phyloP scores from a whole-genome alignment of 176 grass and related monocot species.

The Paspalum notatum region DNA sequence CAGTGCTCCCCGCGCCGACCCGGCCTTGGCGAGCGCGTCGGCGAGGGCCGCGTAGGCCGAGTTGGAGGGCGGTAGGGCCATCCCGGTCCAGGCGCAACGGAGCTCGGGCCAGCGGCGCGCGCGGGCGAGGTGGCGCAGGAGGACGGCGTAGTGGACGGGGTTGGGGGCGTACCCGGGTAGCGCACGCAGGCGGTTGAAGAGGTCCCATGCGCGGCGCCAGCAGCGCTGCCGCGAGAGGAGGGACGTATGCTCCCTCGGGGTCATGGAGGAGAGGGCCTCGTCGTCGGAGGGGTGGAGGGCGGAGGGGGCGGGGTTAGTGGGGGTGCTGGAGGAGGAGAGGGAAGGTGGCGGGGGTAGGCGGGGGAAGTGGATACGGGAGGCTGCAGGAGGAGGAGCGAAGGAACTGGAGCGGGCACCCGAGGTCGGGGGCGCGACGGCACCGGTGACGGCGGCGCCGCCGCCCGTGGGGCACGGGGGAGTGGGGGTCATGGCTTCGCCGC shows the following conservation, averaged over 20 bases:
- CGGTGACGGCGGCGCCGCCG: constrained; percentile 22
- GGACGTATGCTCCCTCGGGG: constrained; percentile 50
- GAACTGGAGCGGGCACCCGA: not conserved
- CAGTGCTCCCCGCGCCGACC: constrained; percentile 51
- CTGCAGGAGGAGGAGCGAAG: not conserved
- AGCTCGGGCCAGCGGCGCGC: constrained; percentile 63
- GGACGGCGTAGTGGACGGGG: constrained; percentile 58
- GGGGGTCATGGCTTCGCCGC: constrained; percentile 11
- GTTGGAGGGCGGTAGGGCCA: constrained; percentile 59
- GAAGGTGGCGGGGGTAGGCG: constrained; percentile 20
- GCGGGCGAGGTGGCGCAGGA: constrained; percentile 64
- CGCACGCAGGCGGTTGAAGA: constrained; percentile 58
- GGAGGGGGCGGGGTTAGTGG: not conserved
- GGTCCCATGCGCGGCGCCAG: constrained; percentile 59
- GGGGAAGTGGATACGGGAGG: constrained; percentile 15
- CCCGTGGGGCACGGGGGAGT: constrained; percentile 1
- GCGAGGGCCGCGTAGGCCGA: constrained; percentile 63
- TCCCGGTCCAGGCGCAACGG: constrained; percentile 48
- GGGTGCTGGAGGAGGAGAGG: constrained; percentile 30
- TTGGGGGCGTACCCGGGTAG: constrained; percentile 57
- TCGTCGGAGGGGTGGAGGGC: constrained; percentile 23
- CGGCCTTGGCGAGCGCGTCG: constrained; percentile 70
- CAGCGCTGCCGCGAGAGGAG: constrained; percentile 65
- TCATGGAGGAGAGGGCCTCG: constrained; percentile 41
- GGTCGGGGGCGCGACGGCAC: not conserved